These are phyloP conservation scores for Cucumis sativus DNA, from an alignment of 306 rosid species.

Conservation along the genomic window Cucumber_9930_V3 NC_026660.2:26907501-26908000, in stretches of 20 bases:
- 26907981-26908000: neutral
- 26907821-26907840: neutral
- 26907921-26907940: neutral
- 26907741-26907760: neutral
- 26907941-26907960: neutral
- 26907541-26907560: too few species aligned
- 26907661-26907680: neutral
- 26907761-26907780: too few species aligned
- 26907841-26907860: neutral
- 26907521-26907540: too few species aligned
- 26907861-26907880: neutral
- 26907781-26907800: too few species aligned
- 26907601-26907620: too few species aligned
- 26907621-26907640: neutral
- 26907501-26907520: too few species aligned
- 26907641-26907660: neutral
- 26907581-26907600: too few species aligned
- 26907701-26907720: neutral
- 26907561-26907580: too few species aligned
- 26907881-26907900: neutral
- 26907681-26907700: neutral
- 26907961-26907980: too few species aligned
- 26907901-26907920: neutral
- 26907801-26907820: neutral
- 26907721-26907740: neutral